Conservation (phyloP, 2,329 filamentous ascomycete species). For the Cercospora sp. region DNA sequence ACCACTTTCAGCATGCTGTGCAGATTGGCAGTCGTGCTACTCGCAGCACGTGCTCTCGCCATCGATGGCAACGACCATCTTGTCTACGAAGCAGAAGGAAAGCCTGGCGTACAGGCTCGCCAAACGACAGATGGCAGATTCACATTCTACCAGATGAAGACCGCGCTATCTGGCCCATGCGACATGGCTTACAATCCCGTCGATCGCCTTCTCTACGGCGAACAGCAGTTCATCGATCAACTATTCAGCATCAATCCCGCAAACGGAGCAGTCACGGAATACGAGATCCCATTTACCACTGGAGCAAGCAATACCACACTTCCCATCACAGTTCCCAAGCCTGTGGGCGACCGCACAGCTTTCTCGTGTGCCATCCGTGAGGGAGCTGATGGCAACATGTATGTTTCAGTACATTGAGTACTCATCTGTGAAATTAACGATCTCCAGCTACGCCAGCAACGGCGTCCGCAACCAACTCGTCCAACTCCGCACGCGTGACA, state of each 20-base stretch:
- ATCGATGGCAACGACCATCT: background rate
- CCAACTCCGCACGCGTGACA: constrained; percentile 18
- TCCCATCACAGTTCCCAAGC: background rate
- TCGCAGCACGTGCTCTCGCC: background rate
- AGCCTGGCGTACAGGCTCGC: constrained; percentile 2
- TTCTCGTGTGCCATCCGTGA: constrained; percentile 24
- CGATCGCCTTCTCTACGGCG: constrained; percentile 18
- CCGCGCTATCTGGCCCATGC: constrained; percentile 21
- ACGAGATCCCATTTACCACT: constrained; percentile 24
- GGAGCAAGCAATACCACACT: constrained; percentile 9
- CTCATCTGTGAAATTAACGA: background rate
- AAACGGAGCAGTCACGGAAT: constrained; percentile 18
- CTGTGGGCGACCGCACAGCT: constrained; percentile 13
- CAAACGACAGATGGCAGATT: constrained; percentile 16
- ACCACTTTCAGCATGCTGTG: background rate
- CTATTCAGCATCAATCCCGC: constrained; percentile 21
- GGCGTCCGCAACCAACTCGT: constrained; percentile 30
- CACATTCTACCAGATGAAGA: constrained; percentile 21
- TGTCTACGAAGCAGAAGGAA: constrained; percentile 4
- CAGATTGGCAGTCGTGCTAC: background rate
- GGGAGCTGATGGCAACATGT: constrained; percentile 30
- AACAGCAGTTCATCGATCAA: constrained; percentile 21
- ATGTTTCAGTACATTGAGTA: background rate
- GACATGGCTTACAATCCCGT: constrained; percentile 23
- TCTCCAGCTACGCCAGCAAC: constrained; percentile 17